A percentile compares a stretch with the other conserved stretches of the same genome.
These are phyloP conservation scores for Raffaelea deltoideospora DNA, from an alignment of 2,329 filamentous ascomycete genomes.

Conservation along the genomic window DNA sequence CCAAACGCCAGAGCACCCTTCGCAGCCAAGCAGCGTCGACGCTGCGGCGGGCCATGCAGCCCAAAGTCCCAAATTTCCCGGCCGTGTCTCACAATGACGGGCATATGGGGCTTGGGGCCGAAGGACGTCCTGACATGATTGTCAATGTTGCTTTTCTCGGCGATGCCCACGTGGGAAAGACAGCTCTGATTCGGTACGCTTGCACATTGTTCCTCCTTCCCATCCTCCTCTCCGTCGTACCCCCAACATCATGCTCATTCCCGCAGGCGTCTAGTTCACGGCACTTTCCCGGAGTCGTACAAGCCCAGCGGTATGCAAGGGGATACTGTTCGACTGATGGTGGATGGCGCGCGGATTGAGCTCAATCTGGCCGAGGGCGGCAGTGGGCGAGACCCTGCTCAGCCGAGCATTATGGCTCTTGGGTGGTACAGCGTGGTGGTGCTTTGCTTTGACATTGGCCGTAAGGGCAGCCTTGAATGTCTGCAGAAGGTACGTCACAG, in stretches of 20 bases:
- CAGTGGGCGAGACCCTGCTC: constrained; percentile 3
- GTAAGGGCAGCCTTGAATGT: constrained; percentile 3
- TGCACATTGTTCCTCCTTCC: too few species aligned
- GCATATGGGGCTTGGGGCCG: constrained; percentile 3
- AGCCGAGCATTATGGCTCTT: constrained; percentile 7
- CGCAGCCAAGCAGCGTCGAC: constrained; percentile 2
- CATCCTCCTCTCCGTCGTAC: too few species aligned
- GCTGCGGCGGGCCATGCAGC: constrained; percentile 7
- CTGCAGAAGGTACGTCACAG: constrained; percentile 8
- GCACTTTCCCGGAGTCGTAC: constrained; percentile 6
- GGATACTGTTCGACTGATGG: constrained; percentile 4
- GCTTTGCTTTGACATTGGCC: constrained; percentile 9
- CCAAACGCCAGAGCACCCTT: constrained; percentile 2
- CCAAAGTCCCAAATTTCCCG: not conserved
- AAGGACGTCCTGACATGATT: constrained; percentile 8
- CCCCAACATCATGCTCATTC: too few species aligned
- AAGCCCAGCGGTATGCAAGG: constrained; percentile 6
- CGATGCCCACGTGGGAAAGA: constrained; percentile 9
- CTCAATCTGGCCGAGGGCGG: constrained; percentile 8
- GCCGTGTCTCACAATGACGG: not conserved
- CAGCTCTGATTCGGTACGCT: constrained; percentile 8
- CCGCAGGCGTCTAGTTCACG: constrained; percentile 6
- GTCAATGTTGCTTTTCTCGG: constrained; percentile 10
- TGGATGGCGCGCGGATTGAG: constrained; percentile 6
- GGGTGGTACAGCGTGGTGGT: constrained; percentile 11